Evolutionary conservation across 108 stramenopile species (phyloP).

Genomic region (Pseudonitzschia delicatissima): DNA sequence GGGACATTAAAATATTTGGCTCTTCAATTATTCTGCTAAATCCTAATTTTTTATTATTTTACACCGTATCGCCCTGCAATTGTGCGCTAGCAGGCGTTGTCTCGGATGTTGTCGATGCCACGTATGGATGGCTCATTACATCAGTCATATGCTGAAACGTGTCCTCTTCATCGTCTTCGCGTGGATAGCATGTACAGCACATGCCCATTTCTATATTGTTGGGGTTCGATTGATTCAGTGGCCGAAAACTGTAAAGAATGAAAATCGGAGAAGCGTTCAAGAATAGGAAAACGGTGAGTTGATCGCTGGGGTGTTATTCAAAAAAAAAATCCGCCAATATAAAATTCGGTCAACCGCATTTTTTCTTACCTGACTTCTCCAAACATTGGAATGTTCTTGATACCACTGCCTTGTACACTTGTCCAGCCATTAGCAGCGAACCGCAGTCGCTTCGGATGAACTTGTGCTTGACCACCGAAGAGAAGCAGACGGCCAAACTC

Average conservation of each 20-base stretch:
- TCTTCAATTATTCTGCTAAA: not conserved
- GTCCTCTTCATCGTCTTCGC: constrained; percentile 68
- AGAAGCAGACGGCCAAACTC: constrained; percentile 76
- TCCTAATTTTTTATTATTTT: not conserved
- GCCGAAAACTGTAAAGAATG: constrained; percentile 43
- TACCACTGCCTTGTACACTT: constrained; percentile 75
- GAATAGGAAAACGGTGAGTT: not conserved
- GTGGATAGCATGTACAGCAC: constrained; percentile 70
- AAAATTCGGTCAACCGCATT: not conserved
- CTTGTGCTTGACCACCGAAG: constrained; percentile 81
- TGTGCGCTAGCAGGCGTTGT: constrained; percentile 4
- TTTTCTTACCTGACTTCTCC: constrained; percentile 72
- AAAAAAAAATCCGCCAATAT: not conserved
- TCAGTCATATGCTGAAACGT: constrained; percentile 22
- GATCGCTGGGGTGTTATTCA: not conserved
- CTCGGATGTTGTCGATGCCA: constrained; percentile 22
- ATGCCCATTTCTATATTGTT: constrained; percentile 45
- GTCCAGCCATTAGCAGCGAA: constrained; percentile 78
- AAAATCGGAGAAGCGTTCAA: not conserved
- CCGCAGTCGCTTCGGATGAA: constrained; percentile 65
- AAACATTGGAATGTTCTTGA: constrained; percentile 82
- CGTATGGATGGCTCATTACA: constrained; percentile 41
- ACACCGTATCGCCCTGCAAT: constrained; percentile 14
- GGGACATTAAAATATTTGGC: no score
- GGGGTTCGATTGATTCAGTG: constrained; percentile 46